Percentiles rank a stretch among this genome's conserved stretches.
phyloP scores from a whole-genome alignment of 2,329 filamentous ascomycete genomes.

The Ophiostoma sp. region DNA sequence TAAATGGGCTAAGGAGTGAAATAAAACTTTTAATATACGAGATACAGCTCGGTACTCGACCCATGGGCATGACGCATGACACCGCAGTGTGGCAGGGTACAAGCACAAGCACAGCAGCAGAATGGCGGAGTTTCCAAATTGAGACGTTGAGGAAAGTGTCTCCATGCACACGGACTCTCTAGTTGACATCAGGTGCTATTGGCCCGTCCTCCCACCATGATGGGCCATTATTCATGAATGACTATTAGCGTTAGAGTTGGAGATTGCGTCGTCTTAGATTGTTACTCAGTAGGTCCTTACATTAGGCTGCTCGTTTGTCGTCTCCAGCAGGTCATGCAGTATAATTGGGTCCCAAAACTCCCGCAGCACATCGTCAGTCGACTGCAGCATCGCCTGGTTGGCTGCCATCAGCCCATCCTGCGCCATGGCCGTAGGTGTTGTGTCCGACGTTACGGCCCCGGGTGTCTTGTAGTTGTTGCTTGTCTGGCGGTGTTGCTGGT shows the following conservation, averaged over 20 bases:
- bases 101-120: no score
- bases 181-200: background rate
- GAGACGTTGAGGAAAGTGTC: background rate
- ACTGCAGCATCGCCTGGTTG: conserved; percentile 1
- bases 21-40: background rate
- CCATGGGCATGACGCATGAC: background rate
- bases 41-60: background rate
- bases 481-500: conserved; percentile 14
- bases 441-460: conserved; percentile 7
- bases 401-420: background rate
- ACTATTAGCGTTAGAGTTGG: background rate
- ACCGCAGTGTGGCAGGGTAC: no score
- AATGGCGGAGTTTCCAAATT: background rate
- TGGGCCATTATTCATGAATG: conserved; percentile 16
- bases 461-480: background rate
- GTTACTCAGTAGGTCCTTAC: background rate
- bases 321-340: conserved; percentile 19
- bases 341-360: conserved; percentile 22
- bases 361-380: conserved; percentile 18
- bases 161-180: background rate
- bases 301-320: conserved; percentile 6
- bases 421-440: background rate
- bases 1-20: background rate
- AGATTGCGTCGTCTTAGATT: background rate
- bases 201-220: conserved; percentile 18